phyloP scores from a whole-genome alignment of 345 rosid species.

The Turnera subulata region DNA sequence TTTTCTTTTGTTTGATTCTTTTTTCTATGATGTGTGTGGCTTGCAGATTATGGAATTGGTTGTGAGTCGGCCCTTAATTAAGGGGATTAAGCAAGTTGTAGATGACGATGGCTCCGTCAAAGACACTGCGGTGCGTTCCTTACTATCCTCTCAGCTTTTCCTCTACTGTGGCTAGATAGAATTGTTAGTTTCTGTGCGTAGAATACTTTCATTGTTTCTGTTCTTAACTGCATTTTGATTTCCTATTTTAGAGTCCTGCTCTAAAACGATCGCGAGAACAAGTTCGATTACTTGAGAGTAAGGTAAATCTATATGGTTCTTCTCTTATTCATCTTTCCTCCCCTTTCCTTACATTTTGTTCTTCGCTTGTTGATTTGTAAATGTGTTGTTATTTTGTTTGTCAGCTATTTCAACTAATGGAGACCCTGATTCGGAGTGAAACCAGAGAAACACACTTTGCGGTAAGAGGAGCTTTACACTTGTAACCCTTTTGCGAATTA shows the following conservation, averaged over 20 bases:
- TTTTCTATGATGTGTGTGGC: background rate
- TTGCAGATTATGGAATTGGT: constrained; percentile 61
- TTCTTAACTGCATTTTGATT: constrained; percentile 17
- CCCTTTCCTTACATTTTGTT: background rate
- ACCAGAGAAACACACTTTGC: constrained; percentile 38
- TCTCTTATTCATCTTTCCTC: background rate
- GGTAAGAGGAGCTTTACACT: constrained; percentile 35
- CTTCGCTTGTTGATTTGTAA: constrained; percentile 1
- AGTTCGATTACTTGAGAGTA: constrained; percentile 59
- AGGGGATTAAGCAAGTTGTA: constrained; percentile 55
- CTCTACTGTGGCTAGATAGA: background rate
- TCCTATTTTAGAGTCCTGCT: constrained; percentile 58
- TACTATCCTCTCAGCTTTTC: background rate
- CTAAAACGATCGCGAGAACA: constrained; percentile 64
- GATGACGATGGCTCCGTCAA: constrained; percentile 78
- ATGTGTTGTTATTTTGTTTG: constrained; percentile 14
- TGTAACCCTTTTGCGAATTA: constrained; percentile 16
- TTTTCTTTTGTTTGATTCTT: constrained; percentile 2
- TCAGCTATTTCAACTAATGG: constrained; percentile 77
- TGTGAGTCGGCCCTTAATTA: constrained; percentile 47
- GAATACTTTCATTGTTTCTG: constrained; percentile 7
- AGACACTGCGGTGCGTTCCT: constrained; percentile 76
- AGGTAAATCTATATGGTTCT: constrained; percentile 33
- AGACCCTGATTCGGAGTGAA: constrained; percentile 59
- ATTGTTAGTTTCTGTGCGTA: background rate